Conservation (phyloP, 441 rosid species). For the Isatis lusitanica region DNA sequence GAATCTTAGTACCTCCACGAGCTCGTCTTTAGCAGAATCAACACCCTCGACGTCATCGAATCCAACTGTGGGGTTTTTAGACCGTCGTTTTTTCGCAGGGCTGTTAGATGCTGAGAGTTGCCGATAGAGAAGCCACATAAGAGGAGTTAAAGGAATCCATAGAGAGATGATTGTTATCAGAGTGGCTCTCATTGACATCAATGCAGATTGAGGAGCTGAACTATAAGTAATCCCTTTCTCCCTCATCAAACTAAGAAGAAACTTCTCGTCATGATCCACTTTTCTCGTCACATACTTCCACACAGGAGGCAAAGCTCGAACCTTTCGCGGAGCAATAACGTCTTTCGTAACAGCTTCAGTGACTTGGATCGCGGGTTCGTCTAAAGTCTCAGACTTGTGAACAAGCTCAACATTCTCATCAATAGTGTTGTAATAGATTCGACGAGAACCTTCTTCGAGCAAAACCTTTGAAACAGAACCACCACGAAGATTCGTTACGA, state of each 20-base stretch:
- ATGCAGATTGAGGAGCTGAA: constrained; percentile 85
- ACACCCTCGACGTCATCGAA: constrained; percentile 98
- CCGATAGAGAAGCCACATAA: constrained; percentile 96
- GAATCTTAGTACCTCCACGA: constrained; percentile 66
- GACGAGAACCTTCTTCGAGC: constrained; percentile 91
- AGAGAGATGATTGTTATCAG: constrained; percentile 72
- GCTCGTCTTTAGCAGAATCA: constrained; percentile 90
- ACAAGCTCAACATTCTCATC: constrained; percentile 20
- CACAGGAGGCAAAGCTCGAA: constrained; percentile 47
- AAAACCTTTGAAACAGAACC: constrained; percentile 73
- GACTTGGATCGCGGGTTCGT: constrained; percentile 27
- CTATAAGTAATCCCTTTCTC: constrained; percentile 76
- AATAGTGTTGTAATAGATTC: constrained; percentile 64
- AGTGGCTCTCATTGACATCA: constrained; percentile 66
- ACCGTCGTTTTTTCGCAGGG: constrained; percentile 71
- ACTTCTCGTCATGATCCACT: constrained; percentile 89
- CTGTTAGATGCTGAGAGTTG: constrained; percentile 87
- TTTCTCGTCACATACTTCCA: constrained; percentile 87
- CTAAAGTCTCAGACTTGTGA: constrained; percentile 38
- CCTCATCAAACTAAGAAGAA: constrained; percentile 87
- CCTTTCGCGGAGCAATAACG: constrained; percentile 32
- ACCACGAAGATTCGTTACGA: constrained; percentile 65
- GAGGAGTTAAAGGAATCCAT: constrained; percentile 89
- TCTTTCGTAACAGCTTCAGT: constrained; percentile 35
- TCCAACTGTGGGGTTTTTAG: constrained; percentile 57